Evolutionary conservation across 1,284 basidiomycete species (phyloP), one percentile per base, ranked within the genome.

Genomic region (Cryptococcus amylolentus): DNA sequence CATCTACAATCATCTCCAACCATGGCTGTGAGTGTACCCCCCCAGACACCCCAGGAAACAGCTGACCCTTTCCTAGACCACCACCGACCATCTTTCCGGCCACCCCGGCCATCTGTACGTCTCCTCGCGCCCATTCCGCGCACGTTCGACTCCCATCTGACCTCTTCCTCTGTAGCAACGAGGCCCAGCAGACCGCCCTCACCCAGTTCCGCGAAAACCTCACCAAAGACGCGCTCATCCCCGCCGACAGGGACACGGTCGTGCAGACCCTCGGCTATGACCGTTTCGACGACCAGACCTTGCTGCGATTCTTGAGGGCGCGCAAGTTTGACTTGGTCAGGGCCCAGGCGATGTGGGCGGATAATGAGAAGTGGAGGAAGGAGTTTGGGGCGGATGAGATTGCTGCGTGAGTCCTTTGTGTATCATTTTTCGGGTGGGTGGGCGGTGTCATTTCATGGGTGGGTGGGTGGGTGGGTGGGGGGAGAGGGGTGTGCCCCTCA

Each of bases 231-330:
- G 69, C 66, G n/a, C 60, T 72, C 13, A 73, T 70, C 61, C 71
- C 74, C 49, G 60, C 60, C 46, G 66, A 75, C 55, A 63, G 56
- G 59, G 70, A 66, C 44, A 71, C 72, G 13, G 60, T 75, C 49
- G 63, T 56, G 39, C 62, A 64, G 7, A 66, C 64, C 23, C 63
- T 77, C 28, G 76, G 71, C 43, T 80, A 79, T 58, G 85, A 88
- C 75, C 80, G 86, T 60, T 90, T 89, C 84, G 86, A 89, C 72
- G 91, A 95, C 78, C 81, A 86, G 26, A 84, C 82, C 41, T 80
- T 95, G 37, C 82, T 95, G 64, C 84, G 88, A 83, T 98, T 97
- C 80, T 81, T 98, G 59, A 84, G 95, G 40, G 95, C 95, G 5
- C 83, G 95, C 65, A 95, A 90, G 77, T 98, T 97, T 71, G 91